Evolutionary conservation across 495 filamentous ascomycete genomes (phyloP).

Genomic region (Penicillium lagena): DNA sequence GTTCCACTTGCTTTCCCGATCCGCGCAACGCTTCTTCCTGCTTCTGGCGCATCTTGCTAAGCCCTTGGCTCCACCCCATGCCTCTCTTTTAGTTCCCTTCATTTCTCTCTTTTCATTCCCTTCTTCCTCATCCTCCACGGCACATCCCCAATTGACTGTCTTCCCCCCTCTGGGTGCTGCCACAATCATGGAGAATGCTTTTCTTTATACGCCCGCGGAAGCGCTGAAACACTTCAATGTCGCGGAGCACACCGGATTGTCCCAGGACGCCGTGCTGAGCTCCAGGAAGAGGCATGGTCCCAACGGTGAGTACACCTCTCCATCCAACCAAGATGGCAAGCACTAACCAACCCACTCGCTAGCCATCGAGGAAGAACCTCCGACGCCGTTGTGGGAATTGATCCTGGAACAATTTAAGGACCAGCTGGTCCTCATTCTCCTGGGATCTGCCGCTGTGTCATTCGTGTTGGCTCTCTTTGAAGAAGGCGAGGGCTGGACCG

Average conservation of each 20-base stretch:
- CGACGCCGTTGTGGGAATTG: constrained; percentile 95
- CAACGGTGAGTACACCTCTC: constrained; percentile 60
- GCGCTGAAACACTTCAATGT: constrained; percentile 69
- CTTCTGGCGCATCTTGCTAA: constrained; percentile 5
- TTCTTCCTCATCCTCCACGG: background rate
- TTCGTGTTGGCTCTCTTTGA: constrained; percentile 93
- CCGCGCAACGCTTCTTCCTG: background rate
- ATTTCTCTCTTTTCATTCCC: constrained; percentile 11
- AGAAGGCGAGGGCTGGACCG: constrained; percentile 87
- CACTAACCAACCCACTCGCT: constrained; percentile 5
- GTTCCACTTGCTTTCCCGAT: constrained; percentile 2
- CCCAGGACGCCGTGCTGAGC: constrained; percentile 57
- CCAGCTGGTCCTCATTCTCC: constrained; percentile 91
- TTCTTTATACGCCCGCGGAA: constrained; percentile 58
- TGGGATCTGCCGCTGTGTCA: constrained; percentile 90
- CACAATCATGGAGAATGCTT: constrained; percentile 71
- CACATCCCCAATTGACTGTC: constrained; percentile 1
- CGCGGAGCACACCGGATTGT: constrained; percentile 60
- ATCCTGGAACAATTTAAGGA: constrained; percentile 99
- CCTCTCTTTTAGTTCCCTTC: constrained; percentile 1
- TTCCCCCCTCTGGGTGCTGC: constrained; percentile 13
- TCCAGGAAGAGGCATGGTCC: constrained; percentile 65
- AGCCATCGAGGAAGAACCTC: constrained; percentile 94
- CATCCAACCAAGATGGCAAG: background rate
- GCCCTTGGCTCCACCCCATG: constrained; percentile 13